phyloP scores from a whole-genome alignment of 495 filamentous ascomycete genomes.

The Articulospora tetracladia region DNA sequence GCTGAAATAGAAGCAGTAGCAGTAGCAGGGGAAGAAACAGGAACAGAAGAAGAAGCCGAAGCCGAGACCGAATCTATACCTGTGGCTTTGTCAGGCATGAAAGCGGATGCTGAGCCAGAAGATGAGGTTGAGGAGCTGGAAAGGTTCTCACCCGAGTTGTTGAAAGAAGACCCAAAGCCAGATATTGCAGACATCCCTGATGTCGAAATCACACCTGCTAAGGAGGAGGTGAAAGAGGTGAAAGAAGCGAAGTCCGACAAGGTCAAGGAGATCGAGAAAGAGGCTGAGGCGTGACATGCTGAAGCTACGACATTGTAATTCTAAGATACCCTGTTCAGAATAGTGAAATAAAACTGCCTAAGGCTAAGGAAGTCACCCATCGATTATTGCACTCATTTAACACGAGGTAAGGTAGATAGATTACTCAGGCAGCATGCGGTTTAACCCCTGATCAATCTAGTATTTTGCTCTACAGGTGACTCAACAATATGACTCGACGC shows the following conservation, averaged over 20 bases:
- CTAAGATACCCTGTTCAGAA: constrained; percentile 6
- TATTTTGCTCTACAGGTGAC: too few species aligned
- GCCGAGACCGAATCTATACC: not conserved
- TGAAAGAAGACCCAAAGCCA: not conserved
- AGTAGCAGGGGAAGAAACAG: not conserved
- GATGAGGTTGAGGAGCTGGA: not conserved
- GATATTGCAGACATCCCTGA: not conserved
- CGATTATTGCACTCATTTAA: too few species aligned
- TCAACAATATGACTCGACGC: too few species aligned
- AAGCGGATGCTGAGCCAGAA: not conserved
- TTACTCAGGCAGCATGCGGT: too few species aligned
- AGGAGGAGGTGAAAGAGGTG: not conserved
- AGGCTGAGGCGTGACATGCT: not conserved
- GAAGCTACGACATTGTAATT: not conserved
- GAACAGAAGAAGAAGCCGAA: not conserved
- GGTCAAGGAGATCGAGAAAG: not conserved
- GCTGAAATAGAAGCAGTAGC: not conserved
- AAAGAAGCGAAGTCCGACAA: not conserved
- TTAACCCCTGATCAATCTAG: too few species aligned
- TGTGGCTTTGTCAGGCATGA: not conserved
- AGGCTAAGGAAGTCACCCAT: too few species aligned
- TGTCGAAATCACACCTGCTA: not conserved
- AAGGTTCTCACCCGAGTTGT: not conserved
- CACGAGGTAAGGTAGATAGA: too few species aligned
- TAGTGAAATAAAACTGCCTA: not conserved